phyloP scores from a whole-genome alignment of 2,329 filamentous ascomycete species.

The Cladosporium cucumerinum region DNA sequence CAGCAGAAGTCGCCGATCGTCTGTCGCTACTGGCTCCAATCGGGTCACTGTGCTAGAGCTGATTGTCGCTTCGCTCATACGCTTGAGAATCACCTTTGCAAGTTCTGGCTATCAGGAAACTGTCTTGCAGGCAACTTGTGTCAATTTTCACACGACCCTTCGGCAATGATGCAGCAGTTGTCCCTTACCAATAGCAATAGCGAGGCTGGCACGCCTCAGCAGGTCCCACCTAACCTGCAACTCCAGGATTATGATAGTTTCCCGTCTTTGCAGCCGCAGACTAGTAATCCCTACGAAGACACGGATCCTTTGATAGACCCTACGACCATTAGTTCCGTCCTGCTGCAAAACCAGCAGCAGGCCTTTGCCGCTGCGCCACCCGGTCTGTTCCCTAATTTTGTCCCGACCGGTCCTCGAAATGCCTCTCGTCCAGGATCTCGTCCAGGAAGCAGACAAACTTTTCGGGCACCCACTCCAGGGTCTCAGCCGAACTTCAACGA shows the following conservation, averaged over 20 bases:
- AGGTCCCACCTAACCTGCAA: slow-evolving; percentile 66
- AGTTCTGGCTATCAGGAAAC: slow-evolving; percentile 97
- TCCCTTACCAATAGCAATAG: slow-evolving; percentile 54
- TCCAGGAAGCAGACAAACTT: slow-evolving; percentile 76
- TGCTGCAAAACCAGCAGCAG: slow-evolving; percentile 35
- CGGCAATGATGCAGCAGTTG: slow-evolving; percentile 78
- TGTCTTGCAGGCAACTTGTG: slow-evolving; percentile 92
- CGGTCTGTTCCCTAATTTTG: slow-evolving; percentile 62
- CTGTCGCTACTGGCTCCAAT: slow-evolving; percentile 95
- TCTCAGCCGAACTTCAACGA: slow-evolving; percentile 73
- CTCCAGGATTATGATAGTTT: slow-evolving; percentile 83
- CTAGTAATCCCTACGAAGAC: slow-evolving; percentile 44
- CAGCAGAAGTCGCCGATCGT: slow-evolving; percentile 82
- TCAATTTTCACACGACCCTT: slow-evolving; percentile 94
- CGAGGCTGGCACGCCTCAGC: slow-evolving; percentile 61
- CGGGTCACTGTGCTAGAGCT: slow-evolving; percentile 89
- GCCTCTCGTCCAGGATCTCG: slow-evolving; percentile 70
- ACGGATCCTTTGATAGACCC: slow-evolving; percentile 34
- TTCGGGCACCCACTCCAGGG: slow-evolving; percentile 61
- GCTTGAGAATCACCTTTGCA: slow-evolving; percentile 93
- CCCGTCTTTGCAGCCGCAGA: slow-evolving; percentile 62
- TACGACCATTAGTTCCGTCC: slow-evolving; percentile 42
- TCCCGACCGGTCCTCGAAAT: slow-evolving; percentile 42
- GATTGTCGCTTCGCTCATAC: slow-evolving; percentile 98
- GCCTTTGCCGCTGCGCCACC: slow-evolving; percentile 53